These are phyloP conservation scores for Penicillium sclerotiorum DNA, from an alignment of 2,329 filamentous ascomycete species.

Conservation along the genomic window DNA sequence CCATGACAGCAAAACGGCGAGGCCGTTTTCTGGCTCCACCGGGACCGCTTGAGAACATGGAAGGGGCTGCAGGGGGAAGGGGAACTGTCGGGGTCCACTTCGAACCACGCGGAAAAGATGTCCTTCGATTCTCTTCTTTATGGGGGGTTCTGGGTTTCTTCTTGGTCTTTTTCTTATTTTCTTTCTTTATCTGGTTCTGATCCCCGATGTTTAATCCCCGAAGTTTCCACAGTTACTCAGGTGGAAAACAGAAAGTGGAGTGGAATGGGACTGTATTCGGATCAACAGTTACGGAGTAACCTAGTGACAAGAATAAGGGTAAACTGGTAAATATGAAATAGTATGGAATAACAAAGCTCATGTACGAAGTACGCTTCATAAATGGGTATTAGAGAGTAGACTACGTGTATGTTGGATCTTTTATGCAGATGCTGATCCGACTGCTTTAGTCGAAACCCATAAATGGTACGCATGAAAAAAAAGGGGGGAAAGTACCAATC, in stretches of 20 bases:
- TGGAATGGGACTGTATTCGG: too few species aligned
- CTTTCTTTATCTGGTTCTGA: background rate
- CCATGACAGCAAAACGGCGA: constrained; percentile 21
- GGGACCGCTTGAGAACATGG: background rate
- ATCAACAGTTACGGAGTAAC: too few species aligned
- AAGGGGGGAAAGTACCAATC: background rate
- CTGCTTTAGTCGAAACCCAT: constrained; percentile 2
- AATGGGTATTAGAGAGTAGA: background rate
- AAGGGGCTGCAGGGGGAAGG: background rate
- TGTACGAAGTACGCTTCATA: background rate
- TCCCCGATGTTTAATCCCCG: constrained; percentile 8
- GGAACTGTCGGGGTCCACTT: constrained; percentile 9
- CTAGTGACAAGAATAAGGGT: too few species aligned
- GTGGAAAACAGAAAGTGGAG: background rate
- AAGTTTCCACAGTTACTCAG: background rate
- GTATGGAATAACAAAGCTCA: background rate
- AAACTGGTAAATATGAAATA: background rate
- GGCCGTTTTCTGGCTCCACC: constrained; percentile 4
- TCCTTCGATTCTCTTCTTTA: too few species aligned
- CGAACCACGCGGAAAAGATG: background rate
- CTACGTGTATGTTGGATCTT: too few species aligned
- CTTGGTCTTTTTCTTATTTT: background rate
- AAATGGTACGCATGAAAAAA: background rate
- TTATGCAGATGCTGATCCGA: constrained; percentile 3
- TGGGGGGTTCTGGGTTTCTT: background rate